Evolutionary conservation across 768 basidiomycete genomes (phyloP).

Genomic region (Russula sp.): DNA sequence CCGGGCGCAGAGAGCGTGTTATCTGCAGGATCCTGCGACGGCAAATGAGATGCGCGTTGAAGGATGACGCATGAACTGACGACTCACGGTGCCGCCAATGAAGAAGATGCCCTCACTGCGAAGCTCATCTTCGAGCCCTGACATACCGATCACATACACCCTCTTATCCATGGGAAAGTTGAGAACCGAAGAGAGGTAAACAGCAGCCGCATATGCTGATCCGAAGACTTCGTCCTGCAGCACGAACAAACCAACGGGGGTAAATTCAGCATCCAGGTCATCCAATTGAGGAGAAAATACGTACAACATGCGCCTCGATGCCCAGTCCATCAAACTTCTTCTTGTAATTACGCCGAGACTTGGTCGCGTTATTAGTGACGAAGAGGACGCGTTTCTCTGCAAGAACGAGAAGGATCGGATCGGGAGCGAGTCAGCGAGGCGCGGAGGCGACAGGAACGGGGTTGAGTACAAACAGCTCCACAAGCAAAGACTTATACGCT

Average conservation of each 20-base stretch:
- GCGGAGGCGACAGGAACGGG: conserved; percentile 14
- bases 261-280: conserved; percentile 1
- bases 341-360: conserved; percentile 86
- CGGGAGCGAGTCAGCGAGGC: conserved; percentile 12
- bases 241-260: background rate
- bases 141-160: conserved; percentile 93
- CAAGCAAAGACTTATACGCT: conserved; percentile 4
- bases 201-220: conserved; percentile 83
- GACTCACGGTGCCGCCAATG: conserved; percentile 79
- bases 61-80: conserved; percentile 13
- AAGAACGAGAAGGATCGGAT: conserved; percentile 15
- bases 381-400: conserved; percentile 68
- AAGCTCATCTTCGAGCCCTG: conserved; percentile 90
- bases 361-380: conserved; percentile 96
- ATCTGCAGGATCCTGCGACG: conserved; percentile 77
- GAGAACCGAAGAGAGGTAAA: conserved; percentile 84
- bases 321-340: conserved; percentile 88
- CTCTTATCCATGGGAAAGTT: conserved; percentile 88
- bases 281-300: conserved; percentile 34
- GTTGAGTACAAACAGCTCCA: conserved; percentile 4
- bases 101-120: conserved; percentile 77
- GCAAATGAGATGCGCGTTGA: conserved; percentile 19
- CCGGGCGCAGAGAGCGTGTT: conserved; percentile 68
- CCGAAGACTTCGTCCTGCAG: conserved; percentile 92
- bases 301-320: conserved; percentile 77